A percentile compares a stretch with the other conserved stretches of the same genome.
Evolutionary conservation across 805 yeast species (phyloP).

Genomic region (Lipomyces spencermartinsiae): DNA sequence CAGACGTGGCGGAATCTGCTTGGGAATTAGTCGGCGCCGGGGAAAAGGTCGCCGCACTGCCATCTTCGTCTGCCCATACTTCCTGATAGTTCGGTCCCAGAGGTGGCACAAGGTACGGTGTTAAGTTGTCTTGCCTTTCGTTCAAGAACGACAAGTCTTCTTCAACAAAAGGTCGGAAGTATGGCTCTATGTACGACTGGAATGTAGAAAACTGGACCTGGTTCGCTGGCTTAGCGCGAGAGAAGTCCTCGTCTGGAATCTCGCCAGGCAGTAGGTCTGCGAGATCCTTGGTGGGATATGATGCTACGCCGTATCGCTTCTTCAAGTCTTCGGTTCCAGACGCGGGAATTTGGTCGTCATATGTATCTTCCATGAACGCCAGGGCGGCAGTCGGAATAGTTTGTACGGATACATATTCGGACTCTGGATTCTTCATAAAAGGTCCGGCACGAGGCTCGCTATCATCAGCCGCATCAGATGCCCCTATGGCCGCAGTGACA

Average conservation of each 20-base stretch:
- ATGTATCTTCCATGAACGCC: conserved; percentile 25
- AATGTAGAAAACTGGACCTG: conserved; percentile 93
- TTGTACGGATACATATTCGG: conserved; percentile 36
- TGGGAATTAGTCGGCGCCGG: conserved; percentile 50
- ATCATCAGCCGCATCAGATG: not conserved
- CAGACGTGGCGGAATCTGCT: not conserved
- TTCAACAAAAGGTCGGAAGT: conserved; percentile 74
- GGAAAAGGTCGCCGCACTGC: conserved; percentile 46
- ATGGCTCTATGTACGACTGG: conserved; percentile 83
- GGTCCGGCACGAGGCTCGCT: not conserved
- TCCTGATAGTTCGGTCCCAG: conserved; percentile 83
- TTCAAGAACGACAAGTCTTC: conserved; percentile 81
- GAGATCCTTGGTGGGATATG: conserved; percentile 83
- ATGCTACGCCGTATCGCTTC: conserved; percentile 81
- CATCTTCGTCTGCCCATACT: conserved; percentile 85
- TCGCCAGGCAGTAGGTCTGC: conserved; percentile 81
- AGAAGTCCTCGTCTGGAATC: conserved; percentile 85
- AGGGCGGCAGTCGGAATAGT: conserved; percentile 36
- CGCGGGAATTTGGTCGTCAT: conserved; percentile 51
- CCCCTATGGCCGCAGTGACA: not conserved
- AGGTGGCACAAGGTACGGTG: conserved; percentile 69
- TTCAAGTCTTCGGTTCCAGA: conserved; percentile 78
- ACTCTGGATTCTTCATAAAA: conserved; percentile 29
- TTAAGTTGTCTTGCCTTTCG: conserved; percentile 56
- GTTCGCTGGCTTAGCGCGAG: conserved; percentile 81